Evolutionary conservation across 371 early-diverging fungal species (phyloP), one percentile per base, ranked within the genome.

Genomic region (Mucor piriformis): DNA sequence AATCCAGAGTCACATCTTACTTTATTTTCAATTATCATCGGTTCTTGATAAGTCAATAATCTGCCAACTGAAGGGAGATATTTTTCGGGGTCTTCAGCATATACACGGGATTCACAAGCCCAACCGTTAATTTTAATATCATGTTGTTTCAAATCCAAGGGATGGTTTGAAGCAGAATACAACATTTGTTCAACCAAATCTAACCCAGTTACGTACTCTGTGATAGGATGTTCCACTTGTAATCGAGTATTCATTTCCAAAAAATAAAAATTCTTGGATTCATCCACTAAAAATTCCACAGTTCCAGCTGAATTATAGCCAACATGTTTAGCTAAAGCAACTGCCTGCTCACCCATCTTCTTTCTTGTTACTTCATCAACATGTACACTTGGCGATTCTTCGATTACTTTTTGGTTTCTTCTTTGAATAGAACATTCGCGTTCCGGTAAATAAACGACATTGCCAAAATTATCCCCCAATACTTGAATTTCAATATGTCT

Each of bases 171-270:
- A 34, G 93, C 93, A 24, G 92, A 87, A 50, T 86, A 86, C 20
- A 93, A 79, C 92, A 92, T 92, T 64, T 88, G 90, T 65, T 93
- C 95, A 37, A 98, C 98, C 29, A 99, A 74, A 76, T 99, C 98
- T 32, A 95, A 68, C 1, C 91, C 92, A 2, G 96, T 95, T 32
- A 96, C 90, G 59, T 88, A 84, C 72, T 99, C 99, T 23, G 98
- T 98, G 50, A 98, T 92, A 6, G 98, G 97, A 79, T 98, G 99
- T 77, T 99, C 99, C 43, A 95, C 96, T 63, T 94, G 94, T 40
- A 94, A 78, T 20, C 94, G 86, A 3, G 93, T 92, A 68, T 94
- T 94, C 92, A 94, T 91, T 66, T 94, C 94, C 70, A 94, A 72
- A 63, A 94, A 92, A 76, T 90, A 95, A 56, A 93, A 92, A 54